Percentiles rank a stretch among this genome's conserved stretches.
These are phyloP conservation scores for Gentiana dahurica DNA, from an alignment of 257 asterid species.

Conservation along the genomic window DNA sequence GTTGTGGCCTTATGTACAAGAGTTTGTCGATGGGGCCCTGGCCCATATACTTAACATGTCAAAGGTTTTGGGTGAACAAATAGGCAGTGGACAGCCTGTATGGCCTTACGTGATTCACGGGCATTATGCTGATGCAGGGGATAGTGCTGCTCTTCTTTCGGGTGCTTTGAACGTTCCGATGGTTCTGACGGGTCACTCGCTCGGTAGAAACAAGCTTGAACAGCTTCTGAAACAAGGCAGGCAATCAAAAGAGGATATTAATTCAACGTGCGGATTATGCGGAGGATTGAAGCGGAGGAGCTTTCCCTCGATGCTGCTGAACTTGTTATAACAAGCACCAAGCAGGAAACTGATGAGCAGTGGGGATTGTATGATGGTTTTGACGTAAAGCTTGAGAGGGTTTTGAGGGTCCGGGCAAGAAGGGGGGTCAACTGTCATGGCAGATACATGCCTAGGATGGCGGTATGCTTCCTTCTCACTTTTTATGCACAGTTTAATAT, in stretches of 20 bases:
- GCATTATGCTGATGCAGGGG: slow-evolving; percentile 91
- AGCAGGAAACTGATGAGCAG: slow-evolving; percentile 82
- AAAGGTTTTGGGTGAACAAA: slow-evolving; percentile 65
- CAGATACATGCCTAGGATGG: slow-evolving; percentile 88
- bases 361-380: slow-evolving; percentile 90
- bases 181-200: slow-evolving; percentile 81
- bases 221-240: slow-evolving; percentile 77
- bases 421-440: slow-evolving; percentile 79
- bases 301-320: slow-evolving; percentile 74
- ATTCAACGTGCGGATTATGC: slow-evolving; percentile 73
- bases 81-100: slow-evolving; percentile 58
- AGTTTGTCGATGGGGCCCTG: slow-evolving; percentile 76
- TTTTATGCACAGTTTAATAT: not conserved
- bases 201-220: slow-evolving; percentile 79
- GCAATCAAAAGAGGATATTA: slow-evolving; percentile 75
- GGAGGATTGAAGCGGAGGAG: slow-evolving; percentile 85
- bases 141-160: slow-evolving; percentile 75
- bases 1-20: slow-evolving; percentile 72
- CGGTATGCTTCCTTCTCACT: slow-evolving; percentile 27
- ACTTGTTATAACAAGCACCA: slow-evolving; percentile 73
- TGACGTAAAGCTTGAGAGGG: slow-evolving; percentile 67
- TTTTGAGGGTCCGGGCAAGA: slow-evolving; percentile 67
- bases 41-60: slow-evolving; percentile 75
- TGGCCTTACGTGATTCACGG: slow-evolving; percentile 87
- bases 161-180: slow-evolving; percentile 82